phyloP scores from a whole-genome alignment of 2,329 filamentous ascomycete genomes.

The Elsinoe fawcettii region DNA sequence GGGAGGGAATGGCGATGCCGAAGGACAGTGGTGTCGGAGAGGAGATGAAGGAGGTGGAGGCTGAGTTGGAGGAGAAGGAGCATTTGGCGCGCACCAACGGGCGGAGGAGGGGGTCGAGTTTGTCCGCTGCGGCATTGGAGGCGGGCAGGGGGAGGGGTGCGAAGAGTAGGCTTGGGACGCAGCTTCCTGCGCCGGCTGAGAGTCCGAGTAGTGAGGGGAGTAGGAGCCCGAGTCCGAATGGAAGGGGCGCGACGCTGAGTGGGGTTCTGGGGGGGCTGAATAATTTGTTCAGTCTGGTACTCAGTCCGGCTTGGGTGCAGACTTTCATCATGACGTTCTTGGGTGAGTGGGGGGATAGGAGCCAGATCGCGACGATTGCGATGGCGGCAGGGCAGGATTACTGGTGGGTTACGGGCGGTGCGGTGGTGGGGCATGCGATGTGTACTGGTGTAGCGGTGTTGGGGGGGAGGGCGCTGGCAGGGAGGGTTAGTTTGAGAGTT shows the following conservation, averaged over 20 bases:
- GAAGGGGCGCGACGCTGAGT: conserved; percentile 29
- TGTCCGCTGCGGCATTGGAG: conserved; percentile 71
- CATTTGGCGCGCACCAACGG: conserved; percentile 57
- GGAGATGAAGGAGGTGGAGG: conserved; percentile 95
- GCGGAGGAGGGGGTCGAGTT: conserved; percentile 53
- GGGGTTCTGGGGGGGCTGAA: conserved; percentile 58
- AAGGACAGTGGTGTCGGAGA: conserved; percentile 86
- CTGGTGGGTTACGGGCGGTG: conserved; percentile 94
- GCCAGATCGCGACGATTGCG: conserved; percentile 95
- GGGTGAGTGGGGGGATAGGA: conserved; percentile 95
- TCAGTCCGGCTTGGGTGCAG: conserved; percentile 96
- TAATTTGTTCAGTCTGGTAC: conserved; percentile 78
- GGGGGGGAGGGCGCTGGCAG: conserved; percentile 85
- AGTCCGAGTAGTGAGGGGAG: conserved; percentile 15
- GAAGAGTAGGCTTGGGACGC: conserved; percentile 50
- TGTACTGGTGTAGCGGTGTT: conserved; percentile 90
- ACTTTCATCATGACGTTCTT: conserved; percentile 99
- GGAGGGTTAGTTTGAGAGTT: conserved; percentile 87
- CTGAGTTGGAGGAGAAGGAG: conserved; percentile 90
- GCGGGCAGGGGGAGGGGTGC: conserved; percentile 68
- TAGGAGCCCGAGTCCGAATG: conserved; percentile 14
- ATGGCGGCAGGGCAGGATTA: conserved; percentile 99
- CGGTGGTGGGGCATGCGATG: conserved; percentile 74
- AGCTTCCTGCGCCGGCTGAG: conserved; percentile 20
- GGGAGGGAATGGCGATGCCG: conserved; percentile 72